phyloP scores from a whole-genome alignment of 2,329 filamentous ascomycete species.

The Bipolaris victoriae region DNA sequence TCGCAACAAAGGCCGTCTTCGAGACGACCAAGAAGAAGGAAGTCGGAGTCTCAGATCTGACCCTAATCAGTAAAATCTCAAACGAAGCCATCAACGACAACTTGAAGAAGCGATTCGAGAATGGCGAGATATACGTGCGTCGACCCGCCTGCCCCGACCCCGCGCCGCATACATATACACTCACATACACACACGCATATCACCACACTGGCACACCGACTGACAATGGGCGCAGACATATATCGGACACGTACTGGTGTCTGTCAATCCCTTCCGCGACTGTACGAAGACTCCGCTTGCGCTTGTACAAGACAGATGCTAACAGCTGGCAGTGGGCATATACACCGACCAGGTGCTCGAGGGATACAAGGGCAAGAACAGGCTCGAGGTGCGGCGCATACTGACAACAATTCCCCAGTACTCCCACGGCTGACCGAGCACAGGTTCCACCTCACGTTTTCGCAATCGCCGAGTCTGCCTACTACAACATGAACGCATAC shows the following conservation, averaged over 20 bases:
- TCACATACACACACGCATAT: constrained; percentile 17
- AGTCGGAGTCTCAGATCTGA: constrained; percentile 96
- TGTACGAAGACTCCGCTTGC: constrained; percentile 54
- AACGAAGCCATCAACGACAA: constrained; percentile 99
- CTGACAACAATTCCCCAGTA: background rate
- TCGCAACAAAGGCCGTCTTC: constrained; percentile 94
- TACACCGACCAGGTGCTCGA: constrained; percentile 95
- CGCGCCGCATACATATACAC: constrained; percentile 22
- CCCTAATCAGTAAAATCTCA: constrained; percentile 95
- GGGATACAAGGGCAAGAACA: constrained; percentile 95
- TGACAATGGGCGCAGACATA: constrained; percentile 70
- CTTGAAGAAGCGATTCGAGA: constrained; percentile 96
- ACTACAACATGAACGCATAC: constrained; percentile 99
- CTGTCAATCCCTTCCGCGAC: constrained; percentile 97
- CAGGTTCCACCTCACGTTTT: constrained; percentile 91
- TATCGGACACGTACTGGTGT: constrained; percentile 98
- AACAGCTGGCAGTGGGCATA: constrained; percentile 73
- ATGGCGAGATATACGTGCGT: constrained; percentile 89
- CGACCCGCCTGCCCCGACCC: constrained; percentile 32
- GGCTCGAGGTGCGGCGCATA: constrained; percentile 67
- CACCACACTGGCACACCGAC: constrained; percentile 22
- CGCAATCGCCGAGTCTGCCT: constrained; percentile 91
- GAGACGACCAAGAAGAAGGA: constrained; percentile 99
- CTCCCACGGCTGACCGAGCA: constrained; percentile 21
- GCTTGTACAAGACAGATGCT: constrained; percentile 37